Percentiles rank a stretch among this genome's conserved stretches.
phyloP scores from a whole-genome alignment of 352 stramenopile species.

The Phytophthora kernoviae region DNA sequence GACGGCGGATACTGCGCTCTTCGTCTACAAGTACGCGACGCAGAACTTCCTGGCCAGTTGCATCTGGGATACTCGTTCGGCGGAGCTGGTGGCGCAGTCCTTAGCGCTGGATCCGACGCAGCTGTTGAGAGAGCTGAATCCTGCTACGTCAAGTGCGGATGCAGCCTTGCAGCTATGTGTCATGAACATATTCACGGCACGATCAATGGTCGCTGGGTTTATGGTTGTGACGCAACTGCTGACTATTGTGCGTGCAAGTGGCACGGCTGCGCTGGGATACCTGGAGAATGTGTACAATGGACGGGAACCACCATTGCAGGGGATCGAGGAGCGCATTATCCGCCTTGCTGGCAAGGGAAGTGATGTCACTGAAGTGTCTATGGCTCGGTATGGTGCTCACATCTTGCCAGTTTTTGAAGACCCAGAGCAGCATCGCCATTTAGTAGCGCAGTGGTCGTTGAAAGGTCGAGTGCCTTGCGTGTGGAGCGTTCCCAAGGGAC shows the following conservation, averaged over 20 bases:
- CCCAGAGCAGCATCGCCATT: conserved; percentile 46
- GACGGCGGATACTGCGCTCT: conserved; percentile 39
- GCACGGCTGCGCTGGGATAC: conserved; percentile 51
- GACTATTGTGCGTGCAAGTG: conserved; percentile 61
- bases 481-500: conserved; percentile 51
- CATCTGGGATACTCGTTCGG: conserved; percentile 61
- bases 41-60: conserved; percentile 71
- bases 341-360: conserved; percentile 57
- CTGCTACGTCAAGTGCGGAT: conserved; percentile 36
- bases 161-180: conserved; percentile 45
- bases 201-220: conserved; percentile 60
- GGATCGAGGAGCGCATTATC: conserved; percentile 66
- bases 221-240: conserved; percentile 71
- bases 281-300: conserved; percentile 55
- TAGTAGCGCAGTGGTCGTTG: conserved; percentile 57
- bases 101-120: conserved; percentile 41
- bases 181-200: conserved; percentile 47
- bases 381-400: conserved; percentile 64
- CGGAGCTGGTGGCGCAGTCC: conserved; percentile 48
- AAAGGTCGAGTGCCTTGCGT: conserved; percentile 61
- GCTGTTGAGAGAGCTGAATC: conserved; percentile 38
- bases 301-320: conserved; percentile 50
- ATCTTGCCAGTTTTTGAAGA: conserved; percentile 70
- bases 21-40: conserved; percentile 60
- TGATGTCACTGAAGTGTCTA: conserved; percentile 72